These are phyloP conservation scores for Russula dissimulans DNA, from an alignment of 768 basidiomycete species.

Conservation along the genomic window DNA sequence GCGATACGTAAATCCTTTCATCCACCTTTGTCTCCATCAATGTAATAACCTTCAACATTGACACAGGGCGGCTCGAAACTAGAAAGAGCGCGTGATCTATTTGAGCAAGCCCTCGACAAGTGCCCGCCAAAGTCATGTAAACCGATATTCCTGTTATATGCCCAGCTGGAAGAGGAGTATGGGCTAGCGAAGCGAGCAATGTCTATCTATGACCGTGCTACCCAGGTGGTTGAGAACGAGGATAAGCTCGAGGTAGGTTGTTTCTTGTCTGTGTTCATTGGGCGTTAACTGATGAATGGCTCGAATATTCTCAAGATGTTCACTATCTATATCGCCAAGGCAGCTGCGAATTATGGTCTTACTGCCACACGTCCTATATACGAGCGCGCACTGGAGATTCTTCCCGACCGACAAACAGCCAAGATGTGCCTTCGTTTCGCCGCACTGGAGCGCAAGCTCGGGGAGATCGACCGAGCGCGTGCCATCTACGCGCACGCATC, in stretches of 20 bases:
- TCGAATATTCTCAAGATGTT: constrained; percentile 58
- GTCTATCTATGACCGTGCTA: constrained; percentile 91
- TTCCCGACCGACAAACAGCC: constrained; percentile 91
- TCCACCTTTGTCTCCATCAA: neutral
- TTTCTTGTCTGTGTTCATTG: neutral
- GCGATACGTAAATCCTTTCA: constrained; percentile 64
- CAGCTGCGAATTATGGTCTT: constrained; percentile 89
- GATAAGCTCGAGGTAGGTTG: constrained; percentile 86
- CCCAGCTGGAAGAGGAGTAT: constrained; percentile 89
- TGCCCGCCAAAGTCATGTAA: constrained; percentile 94
- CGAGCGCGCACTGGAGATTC: constrained; percentile 84
- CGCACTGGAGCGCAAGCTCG: constrained; percentile 90
- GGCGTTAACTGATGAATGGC: neutral
- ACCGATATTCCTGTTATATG: constrained; percentile 91
- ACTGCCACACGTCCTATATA: constrained; percentile 96
- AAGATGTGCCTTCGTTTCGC: constrained; percentile 98
- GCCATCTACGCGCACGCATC: constrained; percentile 96
- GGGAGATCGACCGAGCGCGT: constrained; percentile 96
- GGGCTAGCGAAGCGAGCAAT: constrained; percentile 95
- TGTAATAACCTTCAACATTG: neutral
- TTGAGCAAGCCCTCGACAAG: constrained; percentile 95
- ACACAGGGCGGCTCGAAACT: constrained; percentile 82
- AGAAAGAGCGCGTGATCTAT: constrained; percentile 93
- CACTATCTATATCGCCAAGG: constrained; percentile 95
- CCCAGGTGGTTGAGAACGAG: constrained; percentile 72